phyloP scores from a whole-genome alignment of 352 stramenopile genomes.

The Peronosclerospora sorghi region DNA sequence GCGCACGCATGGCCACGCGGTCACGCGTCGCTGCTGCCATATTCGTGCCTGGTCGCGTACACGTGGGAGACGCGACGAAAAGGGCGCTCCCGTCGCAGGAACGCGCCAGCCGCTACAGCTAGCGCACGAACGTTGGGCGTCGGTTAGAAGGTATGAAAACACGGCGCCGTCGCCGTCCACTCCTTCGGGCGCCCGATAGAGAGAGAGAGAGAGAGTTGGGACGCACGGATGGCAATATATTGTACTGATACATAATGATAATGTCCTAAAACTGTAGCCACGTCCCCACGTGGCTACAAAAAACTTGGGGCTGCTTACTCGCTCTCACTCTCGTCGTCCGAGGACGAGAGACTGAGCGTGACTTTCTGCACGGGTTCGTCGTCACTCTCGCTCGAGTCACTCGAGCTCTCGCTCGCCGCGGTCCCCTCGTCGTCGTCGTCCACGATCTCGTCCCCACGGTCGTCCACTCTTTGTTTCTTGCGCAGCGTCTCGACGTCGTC shows the following conservation, averaged over 20 bases:
- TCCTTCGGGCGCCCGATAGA: no score
- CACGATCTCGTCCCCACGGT: conserved; percentile 16
- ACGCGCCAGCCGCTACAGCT: no score
- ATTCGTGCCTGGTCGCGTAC: conserved; percentile 77
- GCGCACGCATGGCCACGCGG: conserved; percentile 37
- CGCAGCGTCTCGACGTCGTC: conserved; percentile 51
- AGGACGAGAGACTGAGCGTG: conserved; percentile 62
- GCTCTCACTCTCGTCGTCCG: conserved; percentile 50
- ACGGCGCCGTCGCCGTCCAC: no score
- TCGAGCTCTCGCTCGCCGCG: conserved; percentile 35
- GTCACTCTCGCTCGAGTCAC: conserved; percentile 44
- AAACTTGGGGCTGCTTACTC: conserved; percentile 19
- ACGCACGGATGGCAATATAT: no score
- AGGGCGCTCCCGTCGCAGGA: conserved; percentile 24
- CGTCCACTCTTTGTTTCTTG: conserved; percentile 60
- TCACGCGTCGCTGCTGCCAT: conserved; percentile 51
- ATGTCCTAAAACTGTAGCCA: no score
- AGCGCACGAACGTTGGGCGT: no score
- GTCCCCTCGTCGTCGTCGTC: conserved; percentile 10
- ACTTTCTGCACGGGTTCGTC: conserved; percentile 54
- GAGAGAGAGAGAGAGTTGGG: no score
- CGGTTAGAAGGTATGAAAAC: no score
- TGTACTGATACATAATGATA: no score
- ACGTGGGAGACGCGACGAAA: conserved; percentile 57
- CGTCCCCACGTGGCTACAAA: no score